Conservation (phyloP, 495 filamentous ascomycete genomes). For the Hypoxylon intermedium region DNA sequence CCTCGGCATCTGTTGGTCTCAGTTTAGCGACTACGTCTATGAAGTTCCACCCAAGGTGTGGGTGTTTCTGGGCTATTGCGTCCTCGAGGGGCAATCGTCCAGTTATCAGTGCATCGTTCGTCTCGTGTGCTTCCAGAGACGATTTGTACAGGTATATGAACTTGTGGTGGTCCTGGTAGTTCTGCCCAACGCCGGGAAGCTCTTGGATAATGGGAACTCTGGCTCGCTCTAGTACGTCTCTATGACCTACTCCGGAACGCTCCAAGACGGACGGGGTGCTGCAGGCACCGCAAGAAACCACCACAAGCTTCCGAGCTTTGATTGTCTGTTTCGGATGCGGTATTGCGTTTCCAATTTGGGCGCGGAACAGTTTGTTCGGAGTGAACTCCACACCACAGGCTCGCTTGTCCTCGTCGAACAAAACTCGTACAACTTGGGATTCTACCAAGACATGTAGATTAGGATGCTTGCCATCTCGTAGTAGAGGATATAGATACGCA, state of each 20-base stretch:
- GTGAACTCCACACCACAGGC: constrained; percentile 57
- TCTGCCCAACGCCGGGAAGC: constrained; percentile 57
- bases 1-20: constrained; percentile 51
- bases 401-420: constrained; percentile 55
- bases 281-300: constrained; percentile 65
- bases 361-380: constrained; percentile 41
- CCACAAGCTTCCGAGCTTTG: constrained; percentile 57
- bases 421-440: constrained; percentile 57
- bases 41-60: constrained; percentile 54
- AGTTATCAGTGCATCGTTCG: constrained; percentile 43
- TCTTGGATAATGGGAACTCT: constrained; percentile 45
- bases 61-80: constrained; percentile 35
- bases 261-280: constrained; percentile 66
- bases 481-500: constrained; percentile 53
- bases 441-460: constrained; percentile 62
- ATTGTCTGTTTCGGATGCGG: constrained; percentile 41
- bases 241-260: constrained; percentile 65
- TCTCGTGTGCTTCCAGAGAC: constrained; percentile 43
- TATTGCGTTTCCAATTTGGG: constrained; percentile 7
- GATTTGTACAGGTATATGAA: constrained; percentile 42
- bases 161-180: constrained; percentile 60
- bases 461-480: constrained; percentile 53
- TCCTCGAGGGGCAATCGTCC: constrained; percentile 35
- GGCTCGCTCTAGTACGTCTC: constrained; percentile 44
- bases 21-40: constrained; percentile 56